Base-by-base conservation (phyloP, 441 rosid species). In the Pelargonium australe region DNA sequence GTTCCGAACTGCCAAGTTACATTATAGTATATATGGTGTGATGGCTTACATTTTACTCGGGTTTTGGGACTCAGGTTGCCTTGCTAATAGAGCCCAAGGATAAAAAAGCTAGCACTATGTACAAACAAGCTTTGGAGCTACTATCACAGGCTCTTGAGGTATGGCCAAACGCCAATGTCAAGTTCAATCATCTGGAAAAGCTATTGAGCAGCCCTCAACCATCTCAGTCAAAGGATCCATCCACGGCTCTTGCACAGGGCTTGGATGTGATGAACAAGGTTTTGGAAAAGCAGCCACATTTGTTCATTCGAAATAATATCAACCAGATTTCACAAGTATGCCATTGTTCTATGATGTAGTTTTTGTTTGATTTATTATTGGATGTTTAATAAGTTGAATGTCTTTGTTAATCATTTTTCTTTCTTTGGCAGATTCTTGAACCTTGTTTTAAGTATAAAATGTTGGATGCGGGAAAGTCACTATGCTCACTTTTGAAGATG, bases 221-320 rank as follows among this genome's bases (percentile, higher is more conserved):
- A 69, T 87, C 96, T 67, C 97, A 94, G 79, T 84, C 97, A 5
- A 87, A 89, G 79, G 97, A 95, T 76, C 99, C 98, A 73, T 90
- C 99, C 43, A 86, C 95, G 20, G 89, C 95, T 68, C 96, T 95
- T 81, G 87, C 95, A 37, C 96, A 95, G 78, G 98, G 98, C 68
- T 89, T 95, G 85, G 97, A 92, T 76, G 96, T 95, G 76, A 92
- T 95, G 99, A 95, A 95, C 85, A 95, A 88, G 73, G 94, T 95
- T 78, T 82, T 95, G 77, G 99, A 95, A 81, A 92, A 92, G 83
- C 99, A 95, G 77, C 97, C 98, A 4, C 98, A 87, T 72, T 80
- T 92, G 69, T 95, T 95, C 81, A 86, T 92, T 68, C 85, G 83
- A 80, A 95, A 95, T 82, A 95, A 95, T 79, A 83, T 90, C 77